Base-by-base conservation (phyloP, 441 rosid genomes). In the Hypseocharis bilobata region DNA sequence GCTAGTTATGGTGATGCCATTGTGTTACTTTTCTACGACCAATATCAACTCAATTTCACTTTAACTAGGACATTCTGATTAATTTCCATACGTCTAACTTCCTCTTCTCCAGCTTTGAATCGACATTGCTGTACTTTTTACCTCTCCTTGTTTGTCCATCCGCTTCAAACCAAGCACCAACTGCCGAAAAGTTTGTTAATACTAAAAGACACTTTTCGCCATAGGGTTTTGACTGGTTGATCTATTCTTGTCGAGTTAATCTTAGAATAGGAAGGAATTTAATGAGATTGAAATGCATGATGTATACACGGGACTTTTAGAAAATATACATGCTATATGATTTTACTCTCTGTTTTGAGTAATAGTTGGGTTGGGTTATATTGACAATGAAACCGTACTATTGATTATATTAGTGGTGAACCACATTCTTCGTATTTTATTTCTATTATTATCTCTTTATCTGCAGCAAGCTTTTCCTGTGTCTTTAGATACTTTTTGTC, bases 401-500 rank as follows among this genome's bases (percentile, higher is more conserved):
- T 19, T 49, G 11, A 20, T 10, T 17, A 20, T 16, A 17, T 20
- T 49, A 17, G 55, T 20, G n/a, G n/a, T n/a, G n/a, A n/a, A n/a
- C n/a, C n/a, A n/a, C n/a, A n/a, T n/a, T n/a, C n/a, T n/a, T n/a
- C n/a, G n/a, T n/a, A n/a, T n/a, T n/a, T n/a, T n/a, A n/a, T n/a
- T n/a, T n/a, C n/a, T n/a, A n/a, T n/a, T 42, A 42, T 42, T 13
- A 42, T 42, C 16, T 11, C 16, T 11, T 11, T 11, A 42, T 42
- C 17, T 11, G 16, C n/a, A 11, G 16, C n/a, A 42, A 42, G 47
- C 47, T 42, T 42, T 49, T 49, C 55, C 55, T 49, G 10, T 49
- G 23, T 19, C 26, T 49, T 62, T 51, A 14, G 22, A 34, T 65
- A 14, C n/a, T 67, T 28, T 19, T 47, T 70, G 61, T 58, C 42